Evolutionary conservation across 345 rosid genomes (phyloP), one percentile per base, ranked within the genome.

Genomic region (Gynandropsis gynandra): DNA sequence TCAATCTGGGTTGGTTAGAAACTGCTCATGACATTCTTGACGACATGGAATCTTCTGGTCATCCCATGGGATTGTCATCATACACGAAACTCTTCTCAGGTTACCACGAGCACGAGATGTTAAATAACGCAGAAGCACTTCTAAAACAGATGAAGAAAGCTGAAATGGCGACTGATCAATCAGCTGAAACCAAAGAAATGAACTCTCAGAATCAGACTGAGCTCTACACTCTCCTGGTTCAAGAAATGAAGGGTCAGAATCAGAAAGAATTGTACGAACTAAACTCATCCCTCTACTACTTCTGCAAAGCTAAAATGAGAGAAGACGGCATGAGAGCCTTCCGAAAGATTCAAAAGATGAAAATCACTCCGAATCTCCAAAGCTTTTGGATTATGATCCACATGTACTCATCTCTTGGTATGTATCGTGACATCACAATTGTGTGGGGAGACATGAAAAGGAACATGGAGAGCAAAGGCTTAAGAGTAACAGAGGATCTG

Each of bases 1-100:
- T 87, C 61, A 57, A 10, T 42, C 18, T 73, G 46, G 87, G 83
- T 62, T 87, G 94, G 92, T 65, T 69, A 66, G 89, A 82, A 55
- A 68, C 81, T 62, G 96, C 89, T 56, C 96, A 84, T 61, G 98
- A 90, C 69, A 77, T 87, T 62, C 74, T 87, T 71, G 96, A 90
- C 66, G 92, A 82, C 67, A 68, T 73, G 72, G 79, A 73, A 68
- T 59, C 68, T 13, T 73, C 72, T 15, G 87, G 85, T 29, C 54
- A 50, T 67, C 58, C 72, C 20, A 43, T 74, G 59, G 68, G 52
- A 15, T 56, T 61, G 59, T 37, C 41, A 41, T 18, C 75, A 1
- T 79, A 83, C 65, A 61, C 51, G 39, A 46, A 59, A 20, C 78
- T 83, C 52, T 63, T 87, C 64, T 65, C 47, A 0, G 88, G 85